phyloP scores from a whole-genome alignment of 306 rosid species.

The Rosa chinensis region DNA sequence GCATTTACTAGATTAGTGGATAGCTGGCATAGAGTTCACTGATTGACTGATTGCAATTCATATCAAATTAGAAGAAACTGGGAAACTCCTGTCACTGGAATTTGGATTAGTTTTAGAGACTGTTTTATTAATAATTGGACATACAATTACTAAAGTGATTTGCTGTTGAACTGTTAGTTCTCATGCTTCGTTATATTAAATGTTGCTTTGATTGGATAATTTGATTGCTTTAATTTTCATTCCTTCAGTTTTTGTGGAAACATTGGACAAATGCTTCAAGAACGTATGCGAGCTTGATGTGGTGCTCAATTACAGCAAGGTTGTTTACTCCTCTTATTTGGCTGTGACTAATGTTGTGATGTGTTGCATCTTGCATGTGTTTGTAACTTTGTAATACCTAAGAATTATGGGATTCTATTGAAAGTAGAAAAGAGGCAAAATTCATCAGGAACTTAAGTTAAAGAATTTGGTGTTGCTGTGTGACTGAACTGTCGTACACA shows the following conservation, averaged over 20 bases:
- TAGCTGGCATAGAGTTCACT: neutral
- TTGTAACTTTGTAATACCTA: neutral
- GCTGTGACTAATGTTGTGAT: constrained; percentile 10
- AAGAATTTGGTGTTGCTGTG: constrained; percentile 1
- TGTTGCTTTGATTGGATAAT: constrained; percentile 16
- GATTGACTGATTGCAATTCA: neutral
- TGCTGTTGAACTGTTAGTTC: neutral
- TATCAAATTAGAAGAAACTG: neutral
- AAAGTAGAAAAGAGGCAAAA: neutral
- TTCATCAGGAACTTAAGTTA: neutral
- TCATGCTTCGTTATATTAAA: constrained; percentile 2
- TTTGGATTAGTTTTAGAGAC: neutral
- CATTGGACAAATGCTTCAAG: constrained; percentile 94
- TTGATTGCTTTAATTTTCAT: constrained; percentile 33
- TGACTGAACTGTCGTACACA: neutral
- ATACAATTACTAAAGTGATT: neutral
- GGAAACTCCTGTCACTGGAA: neutral
- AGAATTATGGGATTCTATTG: neutral
- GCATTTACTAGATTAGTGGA: too few relatives aligned
- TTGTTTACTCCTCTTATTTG: constrained; percentile 25
- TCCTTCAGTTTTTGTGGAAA: constrained; percentile 89
- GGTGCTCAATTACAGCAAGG: constrained; percentile 95
- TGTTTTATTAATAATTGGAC: neutral
- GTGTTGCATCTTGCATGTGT: neutral
- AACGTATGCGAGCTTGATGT: constrained; percentile 94